Base-by-base conservation (phyloP, 164 flowering plant species). In the Brasenia schreberi region DNA sequence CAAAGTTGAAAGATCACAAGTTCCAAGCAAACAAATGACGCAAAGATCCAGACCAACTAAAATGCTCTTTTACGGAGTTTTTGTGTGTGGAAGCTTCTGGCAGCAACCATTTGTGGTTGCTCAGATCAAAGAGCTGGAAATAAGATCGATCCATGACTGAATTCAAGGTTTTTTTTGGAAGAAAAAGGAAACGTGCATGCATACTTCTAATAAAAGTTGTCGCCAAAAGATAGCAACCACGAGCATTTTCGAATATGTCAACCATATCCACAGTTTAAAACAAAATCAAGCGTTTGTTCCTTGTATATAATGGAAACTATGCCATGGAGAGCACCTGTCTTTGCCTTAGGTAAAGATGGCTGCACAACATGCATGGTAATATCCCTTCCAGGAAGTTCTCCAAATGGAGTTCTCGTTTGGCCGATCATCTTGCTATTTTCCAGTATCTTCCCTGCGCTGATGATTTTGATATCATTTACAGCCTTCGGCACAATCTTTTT, bases 281-380 rank as follows among this genome's bases (percentile, higher is more conserved):
- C 42, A 19, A 62, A 23, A 16, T 5, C 11, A 62, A 19, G 42
- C 39, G 7, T 18, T 19, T 10, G 14, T 27, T 33, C 19, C 44
- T 42, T 58, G n/a, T 42, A 42, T 18, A 18, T 11, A 18, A 11
- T 42, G 18, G 16, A 14, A 49, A 14, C 12, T 49, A 49, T 9
- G 56, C 12, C 56, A 49, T 49, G 56, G 16, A 14, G 16, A 49
- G 56, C 56, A 77, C 81, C 79, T 64, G 80, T 70, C 69, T 77
- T 79, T 49, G 74, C 63, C 68, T 77, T 77, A 5, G 70, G 71
- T 43, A 69, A 42, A 70, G 81, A 76, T 65, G 80, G 84, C 68
- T 81, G 84, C 71, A 81, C 79, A 66, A 81, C 84, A 73, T 81
- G 84, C 84, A 81, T 81, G 59, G 79, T 81, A 59, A 77, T 79